A percentile compares a stretch with the other conserved stretches of the same genome.
phyloP scores from a whole-genome alignment of 768 basidiomycete genomes.

The Guyanaporus albipodus region DNA sequence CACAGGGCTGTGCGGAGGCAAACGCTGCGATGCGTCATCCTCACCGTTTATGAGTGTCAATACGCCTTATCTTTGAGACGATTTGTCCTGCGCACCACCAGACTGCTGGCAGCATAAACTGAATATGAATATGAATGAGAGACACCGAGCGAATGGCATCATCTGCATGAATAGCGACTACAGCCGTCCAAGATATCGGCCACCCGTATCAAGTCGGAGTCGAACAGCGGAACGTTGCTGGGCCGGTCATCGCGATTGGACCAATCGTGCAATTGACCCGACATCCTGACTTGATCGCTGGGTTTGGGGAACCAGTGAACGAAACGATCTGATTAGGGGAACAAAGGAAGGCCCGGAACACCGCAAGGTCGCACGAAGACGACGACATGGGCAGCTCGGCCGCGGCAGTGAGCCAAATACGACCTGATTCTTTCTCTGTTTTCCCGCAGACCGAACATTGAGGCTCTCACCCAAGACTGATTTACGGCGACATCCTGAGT shows the following conservation, averaged over 20 bases:
- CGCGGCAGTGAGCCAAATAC: constrained; percentile 8
- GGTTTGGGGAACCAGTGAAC: constrained; percentile 3
- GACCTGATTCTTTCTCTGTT: constrained; percentile 11
- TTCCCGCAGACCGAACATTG: constrained; percentile 1
- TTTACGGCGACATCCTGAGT: constrained; percentile 13
- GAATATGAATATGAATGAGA: constrained; percentile 12
- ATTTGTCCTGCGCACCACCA: constrained; percentile 1
- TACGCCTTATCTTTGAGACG: constrained; percentile 11
- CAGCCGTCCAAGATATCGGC: constrained; percentile 6
- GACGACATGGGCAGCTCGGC: background rate
- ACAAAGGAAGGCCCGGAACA: constrained; percentile 1
- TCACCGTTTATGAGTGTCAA: background rate
- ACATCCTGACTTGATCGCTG: background rate
- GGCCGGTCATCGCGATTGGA: constrained; percentile 1
- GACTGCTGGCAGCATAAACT: background rate
- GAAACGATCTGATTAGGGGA: constrained; percentile 4
- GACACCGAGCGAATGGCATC: constrained; percentile 13
- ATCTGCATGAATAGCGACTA: constrained; percentile 1
- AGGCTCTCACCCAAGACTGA: constrained; percentile 2
- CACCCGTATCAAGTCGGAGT: constrained; percentile 16
- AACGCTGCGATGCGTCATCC: constrained; percentile 1
- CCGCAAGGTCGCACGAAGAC: constrained; percentile 9
- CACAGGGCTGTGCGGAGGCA: constrained; percentile 1
- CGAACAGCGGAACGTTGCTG: background rate
- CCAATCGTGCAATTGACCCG: constrained; percentile 3